phyloP scores from a whole-genome alignment of 768 basidiomycete genomes.

The Kwoniella heveanensis region DNA sequence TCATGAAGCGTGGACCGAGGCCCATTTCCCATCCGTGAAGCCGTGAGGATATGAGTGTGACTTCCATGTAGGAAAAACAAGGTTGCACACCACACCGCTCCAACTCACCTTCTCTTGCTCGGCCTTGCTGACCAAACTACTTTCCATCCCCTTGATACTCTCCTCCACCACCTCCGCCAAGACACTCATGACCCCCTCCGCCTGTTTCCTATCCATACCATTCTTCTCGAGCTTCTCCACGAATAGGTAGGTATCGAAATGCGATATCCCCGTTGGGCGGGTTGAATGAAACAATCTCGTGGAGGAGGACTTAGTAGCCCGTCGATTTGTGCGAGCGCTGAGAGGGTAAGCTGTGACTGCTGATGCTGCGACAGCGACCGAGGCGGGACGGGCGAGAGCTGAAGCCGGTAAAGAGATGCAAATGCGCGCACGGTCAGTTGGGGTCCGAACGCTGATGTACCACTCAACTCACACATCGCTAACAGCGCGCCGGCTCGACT shows the following conservation, averaged over 20 bases:
- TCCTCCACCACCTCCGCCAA: slow-evolving; percentile 98
- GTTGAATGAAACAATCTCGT: slow-evolving; percentile 23
- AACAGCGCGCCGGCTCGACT: slow-evolving; percentile 40
- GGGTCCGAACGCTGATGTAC: not conserved
- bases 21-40: too few species aligned
- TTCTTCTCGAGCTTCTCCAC: slow-evolving; percentile 86
- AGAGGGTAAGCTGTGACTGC: not conserved
- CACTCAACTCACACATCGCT: slow-evolving; percentile 28
- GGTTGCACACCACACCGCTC: not conserved
- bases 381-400: slow-evolving; percentile 22
- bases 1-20: too few species aligned
- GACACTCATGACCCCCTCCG: slow-evolving; percentile 94
- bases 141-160: slow-evolving; percentile 92
- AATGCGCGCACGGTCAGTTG: too few species aligned
- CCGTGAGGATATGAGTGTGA: not conserved
- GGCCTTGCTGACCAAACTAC: slow-evolving; percentile 91
- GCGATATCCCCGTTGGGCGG: slow-evolving; percentile 50
- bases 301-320: slow-evolving; percentile 1
- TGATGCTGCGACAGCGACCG: too few species aligned
- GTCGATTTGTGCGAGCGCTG: not conserved
- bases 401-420: not conserved
- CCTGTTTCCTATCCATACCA: slow-evolving; percentile 84
- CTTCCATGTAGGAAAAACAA: not conserved
- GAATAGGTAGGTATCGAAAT: slow-evolving; percentile 95
- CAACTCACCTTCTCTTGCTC: slow-evolving; percentile 87